Base-by-base conservation (phyloP, 78 protist species). In the Reticulomyxa filosa region DNA sequence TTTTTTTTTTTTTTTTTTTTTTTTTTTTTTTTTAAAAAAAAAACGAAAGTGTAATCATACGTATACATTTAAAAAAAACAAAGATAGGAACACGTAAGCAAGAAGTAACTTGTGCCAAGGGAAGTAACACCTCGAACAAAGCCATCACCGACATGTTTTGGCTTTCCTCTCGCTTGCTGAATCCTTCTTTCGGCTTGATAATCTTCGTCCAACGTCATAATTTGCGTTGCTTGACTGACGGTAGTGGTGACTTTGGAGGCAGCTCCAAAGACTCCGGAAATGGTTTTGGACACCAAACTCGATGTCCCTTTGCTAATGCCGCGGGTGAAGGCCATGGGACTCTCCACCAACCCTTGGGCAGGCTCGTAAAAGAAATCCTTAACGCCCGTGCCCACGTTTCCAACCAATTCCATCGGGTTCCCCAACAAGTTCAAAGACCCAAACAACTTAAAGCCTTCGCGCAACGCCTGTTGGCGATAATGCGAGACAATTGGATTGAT, bases 331-430 rank as follows among this genome's bases (percentile, higher is more conserved):
- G 26, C 59, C 10, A 32, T 29, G 32, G 59, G 59, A 10, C 39
- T 32, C 10, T 10, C 30, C 34, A 55, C 59, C 34, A 55, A 11
- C 10, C 59, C 59, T 10, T 55, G 59, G 39, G 59, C 59, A 20
- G 59, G 59, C 59, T 55, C 59, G 59, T 55, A 55, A 33, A 55
- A 55, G 10, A 55, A 55, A 55, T 55, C 59, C 39, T 29, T 33
- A 10, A 55, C 59, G 34, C 59, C 59, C 10, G 26, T 42, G 17
- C 50, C 59, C 10, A 55, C 10, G 10, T 55, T 55, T 55, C 59
- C 59, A 33, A 55, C 59, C 13, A 55, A 33, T 29, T 22, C 8
- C 34, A 55, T 33, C 10, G 59, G 59, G 10, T 55, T 33, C 30
- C 59, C 59, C 10, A 55, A 11, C 10, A 55, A 8, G 10, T 8